phyloP scores from a whole-genome alignment of 192 early-diverging fungal species.

The Backusella sp. region DNA sequence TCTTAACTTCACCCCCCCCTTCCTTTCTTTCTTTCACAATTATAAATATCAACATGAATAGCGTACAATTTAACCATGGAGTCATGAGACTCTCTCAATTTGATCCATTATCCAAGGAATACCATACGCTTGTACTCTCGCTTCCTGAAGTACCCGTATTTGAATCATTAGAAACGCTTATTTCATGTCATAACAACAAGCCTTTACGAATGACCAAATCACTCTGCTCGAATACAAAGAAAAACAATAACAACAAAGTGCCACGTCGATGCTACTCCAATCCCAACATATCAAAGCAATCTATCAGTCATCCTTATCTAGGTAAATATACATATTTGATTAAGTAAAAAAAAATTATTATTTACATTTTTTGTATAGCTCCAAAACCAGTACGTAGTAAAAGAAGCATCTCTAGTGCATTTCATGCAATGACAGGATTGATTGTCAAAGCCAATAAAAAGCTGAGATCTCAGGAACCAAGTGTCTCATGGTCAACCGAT shows the following conservation, averaged over 20 bases:
- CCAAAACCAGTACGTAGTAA: neutral
- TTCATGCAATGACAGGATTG: slow-evolving; percentile 9
- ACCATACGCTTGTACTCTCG: neutral
- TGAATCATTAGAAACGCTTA: slow-evolving; percentile 8
- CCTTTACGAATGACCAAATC: slow-evolving; percentile 7
- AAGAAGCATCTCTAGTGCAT: neutral
- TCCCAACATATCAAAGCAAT: slow-evolving; percentile 2
- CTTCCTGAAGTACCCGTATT: neutral
- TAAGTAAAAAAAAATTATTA: too few relatives aligned
- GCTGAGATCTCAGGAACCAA: neutral
- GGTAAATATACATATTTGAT: neutral
- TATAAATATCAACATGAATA: neutral
- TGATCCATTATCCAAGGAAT: neutral
- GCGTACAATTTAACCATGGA: slow-evolving; percentile 1
- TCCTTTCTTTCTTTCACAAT: neutral
- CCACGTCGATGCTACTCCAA: neutral
- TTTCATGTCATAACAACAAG: slow-evolving; percentile 5
- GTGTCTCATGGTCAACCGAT: neutral
- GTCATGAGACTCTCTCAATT: slow-evolving; percentile 1
- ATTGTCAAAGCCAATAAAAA: neutral
- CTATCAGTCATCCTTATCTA: neutral
- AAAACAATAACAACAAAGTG: neutral
- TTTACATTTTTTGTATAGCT: neutral
- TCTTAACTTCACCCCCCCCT: neutral
- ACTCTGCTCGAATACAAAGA: neutral